phyloP scores from a whole-genome alignment of 208 protist species.

The Crithidia fasciculata region DNA sequence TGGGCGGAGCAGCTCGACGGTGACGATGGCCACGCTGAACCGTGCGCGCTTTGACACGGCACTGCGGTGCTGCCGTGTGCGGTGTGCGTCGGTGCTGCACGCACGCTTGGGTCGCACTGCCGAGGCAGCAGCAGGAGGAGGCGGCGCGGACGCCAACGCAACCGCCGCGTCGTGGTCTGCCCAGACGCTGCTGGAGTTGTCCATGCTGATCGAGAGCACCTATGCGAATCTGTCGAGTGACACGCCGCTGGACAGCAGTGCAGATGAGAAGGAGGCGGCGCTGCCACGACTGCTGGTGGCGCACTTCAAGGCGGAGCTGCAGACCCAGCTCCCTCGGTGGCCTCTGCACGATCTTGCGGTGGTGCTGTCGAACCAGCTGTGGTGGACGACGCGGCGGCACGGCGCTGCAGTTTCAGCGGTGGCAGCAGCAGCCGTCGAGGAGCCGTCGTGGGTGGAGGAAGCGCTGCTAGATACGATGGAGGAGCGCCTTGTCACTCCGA shows the following conservation, averaged over 20 bases:
- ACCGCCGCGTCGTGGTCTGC: background rate
- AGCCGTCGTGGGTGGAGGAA: constrained; percentile 17
- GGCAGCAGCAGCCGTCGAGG: no score
- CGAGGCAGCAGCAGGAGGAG: background rate
- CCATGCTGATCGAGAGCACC: constrained; percentile 1
- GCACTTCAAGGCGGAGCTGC: constrained; percentile 5
- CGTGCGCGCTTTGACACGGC: background rate
- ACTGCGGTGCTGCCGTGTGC: constrained; percentile 2
- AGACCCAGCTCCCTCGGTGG: background rate
- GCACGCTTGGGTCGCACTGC: background rate
- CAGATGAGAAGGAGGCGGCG: background rate
- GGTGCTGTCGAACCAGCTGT: constrained; percentile 19
- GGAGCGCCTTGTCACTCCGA: background rate
- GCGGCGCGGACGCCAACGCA: background rate
- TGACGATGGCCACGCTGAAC: background rate
- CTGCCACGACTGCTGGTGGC: constrained; percentile 1
- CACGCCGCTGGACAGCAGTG: background rate
- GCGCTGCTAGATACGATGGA: constrained; percentile 11
- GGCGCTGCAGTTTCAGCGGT: background rate
- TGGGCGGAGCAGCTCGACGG: background rate
- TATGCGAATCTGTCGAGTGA: background rate
- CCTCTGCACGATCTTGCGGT: constrained; percentile 19
- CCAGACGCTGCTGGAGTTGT: constrained; percentile 8
- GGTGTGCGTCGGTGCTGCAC: constrained; percentile 12
- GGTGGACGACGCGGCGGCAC: constrained; percentile 25